These are phyloP conservation scores for Coriolopsis trogii DNA, from an alignment of 1,284 basidiomycete species.

Conservation along the genomic window DNA sequence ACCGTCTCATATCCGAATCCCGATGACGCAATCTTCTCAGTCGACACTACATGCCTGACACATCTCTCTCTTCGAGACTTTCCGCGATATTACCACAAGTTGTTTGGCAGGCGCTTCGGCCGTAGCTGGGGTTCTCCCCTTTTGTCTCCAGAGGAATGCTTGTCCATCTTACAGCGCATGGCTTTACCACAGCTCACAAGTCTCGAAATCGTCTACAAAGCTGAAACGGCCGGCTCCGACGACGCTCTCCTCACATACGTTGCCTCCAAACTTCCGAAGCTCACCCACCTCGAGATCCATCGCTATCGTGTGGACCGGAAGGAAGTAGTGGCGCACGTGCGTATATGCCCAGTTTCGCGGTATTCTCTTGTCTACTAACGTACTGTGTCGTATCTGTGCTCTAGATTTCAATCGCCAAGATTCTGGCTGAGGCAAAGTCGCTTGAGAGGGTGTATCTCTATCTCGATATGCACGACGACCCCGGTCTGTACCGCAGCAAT, in stretches of 20 bases:
- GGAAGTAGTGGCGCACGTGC: background rate
- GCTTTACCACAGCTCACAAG: background rate
- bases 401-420: too few species aligned
- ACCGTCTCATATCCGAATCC: background rate
- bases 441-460: too few species aligned
- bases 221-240: background rate
- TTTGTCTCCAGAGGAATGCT: background rate
- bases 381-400: too few species aligned
- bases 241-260: background rate
- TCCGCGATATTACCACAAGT: background rate
- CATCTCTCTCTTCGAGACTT: constrained; percentile 2
- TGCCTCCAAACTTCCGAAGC: background rate
- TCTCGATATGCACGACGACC: too few species aligned
- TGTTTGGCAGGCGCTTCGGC: background rate
- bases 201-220: background rate
- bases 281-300: background rate
- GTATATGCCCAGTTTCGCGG: too few species aligned
- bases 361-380: too few species aligned
- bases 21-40: constrained; percentile 2
- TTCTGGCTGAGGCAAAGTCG: too few species aligned
- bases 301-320: background rate
- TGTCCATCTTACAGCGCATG: background rate
- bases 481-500: too few species aligned
- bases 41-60: background rate
- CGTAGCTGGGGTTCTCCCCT: background rate